Evolutionary conservation across 2,329 filamentous ascomycete genomes (phyloP).

Genomic region (Fusarium drepaniforme): DNA sequence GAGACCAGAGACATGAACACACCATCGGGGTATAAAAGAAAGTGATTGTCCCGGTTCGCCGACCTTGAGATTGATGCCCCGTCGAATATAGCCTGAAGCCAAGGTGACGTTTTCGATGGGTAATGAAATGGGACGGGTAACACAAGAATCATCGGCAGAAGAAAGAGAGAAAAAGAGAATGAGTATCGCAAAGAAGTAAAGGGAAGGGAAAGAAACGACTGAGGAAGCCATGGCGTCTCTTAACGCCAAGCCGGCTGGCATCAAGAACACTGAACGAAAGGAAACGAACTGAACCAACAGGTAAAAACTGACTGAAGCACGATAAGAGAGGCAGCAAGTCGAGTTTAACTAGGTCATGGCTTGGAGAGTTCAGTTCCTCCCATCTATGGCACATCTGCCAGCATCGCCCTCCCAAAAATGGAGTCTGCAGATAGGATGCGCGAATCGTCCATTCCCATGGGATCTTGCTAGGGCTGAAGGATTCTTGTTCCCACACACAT

Average conservation of each 20-base stretch:
- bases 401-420: background rate
- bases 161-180: background rate
- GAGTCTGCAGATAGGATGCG: background rate
- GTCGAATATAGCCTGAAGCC: background rate
- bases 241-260: background rate
- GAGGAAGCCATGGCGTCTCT: background rate
- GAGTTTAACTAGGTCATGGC: background rate
- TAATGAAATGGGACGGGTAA: background rate
- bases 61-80: constrained; percentile 15
- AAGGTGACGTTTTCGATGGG: constrained; percentile 13
- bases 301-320: background rate
- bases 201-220: background rate
- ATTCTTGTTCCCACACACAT: background rate
- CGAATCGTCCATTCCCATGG: background rate
- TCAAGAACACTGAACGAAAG: background rate
- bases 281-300: background rate
- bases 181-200: background rate
- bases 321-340: no score
- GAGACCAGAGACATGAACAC: background rate
- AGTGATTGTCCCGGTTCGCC: constrained; percentile 12
- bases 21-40: constrained; percentile 26
- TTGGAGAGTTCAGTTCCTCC: background rate
- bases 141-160: rapidly evolving
- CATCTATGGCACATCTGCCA: background rate
- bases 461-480: background rate